phyloP scores from a whole-genome alignment of 164 flowering plant genomes.

The Aristolochia californica region DNA sequence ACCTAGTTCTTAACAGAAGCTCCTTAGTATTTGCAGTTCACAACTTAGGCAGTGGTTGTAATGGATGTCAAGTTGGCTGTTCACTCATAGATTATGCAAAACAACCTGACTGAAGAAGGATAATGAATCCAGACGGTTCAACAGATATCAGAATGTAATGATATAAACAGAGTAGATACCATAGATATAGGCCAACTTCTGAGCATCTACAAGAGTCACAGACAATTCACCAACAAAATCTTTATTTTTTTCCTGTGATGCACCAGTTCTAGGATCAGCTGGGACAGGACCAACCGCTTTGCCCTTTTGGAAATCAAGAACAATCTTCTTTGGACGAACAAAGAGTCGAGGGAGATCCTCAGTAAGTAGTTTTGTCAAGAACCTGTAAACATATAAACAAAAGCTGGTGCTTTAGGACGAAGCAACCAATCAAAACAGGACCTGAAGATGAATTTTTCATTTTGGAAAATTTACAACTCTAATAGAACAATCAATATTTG shows the following conservation, averaged over 20 bases:
- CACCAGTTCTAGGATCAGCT: constrained; percentile 48
- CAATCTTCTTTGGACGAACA: constrained; percentile 93
- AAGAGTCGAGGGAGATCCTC: constrained; percentile 87
- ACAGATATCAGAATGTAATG: neutral
- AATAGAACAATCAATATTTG: no score
- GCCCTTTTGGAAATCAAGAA: constrained; percentile 85
- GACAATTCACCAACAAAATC: constrained; percentile 91
- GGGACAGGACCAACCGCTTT: constrained; percentile 75
- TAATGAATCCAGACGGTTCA: neutral
- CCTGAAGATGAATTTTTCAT: no score
- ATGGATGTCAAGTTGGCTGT: no score
- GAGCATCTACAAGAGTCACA: constrained; percentile 92
- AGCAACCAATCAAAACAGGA: no score
- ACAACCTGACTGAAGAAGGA: no score
- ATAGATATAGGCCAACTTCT: constrained; percentile 56
- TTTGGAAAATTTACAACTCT: no score
- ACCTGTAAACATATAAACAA: constrained; percentile 37
- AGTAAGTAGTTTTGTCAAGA: constrained; percentile 92
- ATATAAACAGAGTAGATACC: constrained; percentile 31
- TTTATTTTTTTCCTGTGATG: constrained; percentile 66
- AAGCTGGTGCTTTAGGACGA: no score
- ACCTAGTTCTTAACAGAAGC: no score
- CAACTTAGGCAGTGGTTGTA: no score
- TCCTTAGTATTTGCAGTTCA: no score
- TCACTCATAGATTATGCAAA: no score